phyloP scores from a whole-genome alignment of 176 grass and related monocot species.

The Poa annua region DNA sequence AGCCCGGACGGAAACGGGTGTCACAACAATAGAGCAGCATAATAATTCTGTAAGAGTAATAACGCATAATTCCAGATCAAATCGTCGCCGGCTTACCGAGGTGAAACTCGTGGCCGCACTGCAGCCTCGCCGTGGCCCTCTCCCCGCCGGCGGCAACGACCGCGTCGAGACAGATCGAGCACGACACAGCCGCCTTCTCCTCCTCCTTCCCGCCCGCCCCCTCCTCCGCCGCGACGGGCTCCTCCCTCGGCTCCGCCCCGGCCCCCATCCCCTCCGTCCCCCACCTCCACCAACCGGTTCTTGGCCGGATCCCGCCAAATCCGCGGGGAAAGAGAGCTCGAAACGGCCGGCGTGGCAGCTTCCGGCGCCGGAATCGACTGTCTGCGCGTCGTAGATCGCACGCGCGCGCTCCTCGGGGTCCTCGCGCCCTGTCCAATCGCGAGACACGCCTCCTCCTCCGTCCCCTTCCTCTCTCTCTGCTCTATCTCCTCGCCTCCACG shows the following conservation, averaged over 20 bases:
- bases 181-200: slow-evolving; percentile 49
- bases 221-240: slow-evolving; percentile 6
- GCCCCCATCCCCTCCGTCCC: slow-evolving; percentile 41
- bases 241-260: slow-evolving; percentile 46
- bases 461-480: slow-evolving; percentile 1
- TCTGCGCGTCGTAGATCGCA: slow-evolving; percentile 33
- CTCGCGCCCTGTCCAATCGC: slow-evolving; percentile 45
- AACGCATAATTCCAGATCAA: slow-evolving; percentile 15
- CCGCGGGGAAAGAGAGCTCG: slow-evolving; percentile 2
- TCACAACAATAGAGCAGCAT: not conserved
- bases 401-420: slow-evolving; percentile 26
- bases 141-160: slow-evolving; percentile 60
- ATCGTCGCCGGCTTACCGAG: slow-evolving; percentile 47
- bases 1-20: not conserved
- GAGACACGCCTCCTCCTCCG: slow-evolving; percentile 15
- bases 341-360: slow-evolving; percentile 34
- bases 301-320: slow-evolving; percentile 49
- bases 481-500: slow-evolving; percentile 60
- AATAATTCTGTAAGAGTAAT: slow-evolving; percentile 20
- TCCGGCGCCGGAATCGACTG: slow-evolving; percentile 13
- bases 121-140: slow-evolving; percentile 81
- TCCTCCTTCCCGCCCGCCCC: slow-evolving; percentile 17
- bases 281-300: slow-evolving; percentile 35
- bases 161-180: slow-evolving; percentile 92
- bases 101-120: slow-evolving; percentile 97